phyloP scores from a whole-genome alignment of 495 filamentous ascomycete genomes.

The Trichoderma parareesei region DNA sequence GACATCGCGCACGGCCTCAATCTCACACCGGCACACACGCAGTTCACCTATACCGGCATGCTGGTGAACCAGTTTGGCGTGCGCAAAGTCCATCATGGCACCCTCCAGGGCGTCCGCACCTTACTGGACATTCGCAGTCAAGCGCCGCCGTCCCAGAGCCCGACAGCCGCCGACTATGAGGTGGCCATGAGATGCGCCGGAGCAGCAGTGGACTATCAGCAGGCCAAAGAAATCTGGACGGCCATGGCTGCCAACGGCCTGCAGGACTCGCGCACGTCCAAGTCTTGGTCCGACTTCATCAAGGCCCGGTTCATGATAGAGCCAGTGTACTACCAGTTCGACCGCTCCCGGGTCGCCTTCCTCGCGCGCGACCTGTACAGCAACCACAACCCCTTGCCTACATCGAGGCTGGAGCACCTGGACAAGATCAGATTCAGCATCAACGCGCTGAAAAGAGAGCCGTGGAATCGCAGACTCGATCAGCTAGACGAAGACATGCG shows the following conservation, averaged over 20 bases:
- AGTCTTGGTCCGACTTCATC: constrained; percentile 22
- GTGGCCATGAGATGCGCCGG: constrained; percentile 28
- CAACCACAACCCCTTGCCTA: neutral
- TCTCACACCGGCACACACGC: constrained; percentile 22
- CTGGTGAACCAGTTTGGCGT: constrained; percentile 27
- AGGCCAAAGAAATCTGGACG: constrained; percentile 12
- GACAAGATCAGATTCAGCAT: constrained; percentile 20
- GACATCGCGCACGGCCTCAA: constrained; percentile 19
- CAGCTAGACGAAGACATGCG: constrained; percentile 9
- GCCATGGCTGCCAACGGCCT: constrained; percentile 9
- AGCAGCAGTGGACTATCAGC: constrained; percentile 21
- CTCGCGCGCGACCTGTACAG: constrained; percentile 23
- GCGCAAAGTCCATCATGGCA: constrained; percentile 19
- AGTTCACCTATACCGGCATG: constrained; percentile 18
- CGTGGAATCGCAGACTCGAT: constrained; percentile 11
- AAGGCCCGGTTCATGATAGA: constrained; percentile 30
- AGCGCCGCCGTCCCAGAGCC: constrained; percentile 5
- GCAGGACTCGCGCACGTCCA: neutral
- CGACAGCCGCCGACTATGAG: constrained; percentile 22
- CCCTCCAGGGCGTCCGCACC: constrained; percentile 18
- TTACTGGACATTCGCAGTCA: constrained; percentile 19
- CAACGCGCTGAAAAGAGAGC: neutral
- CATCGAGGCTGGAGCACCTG: constrained; percentile 9
- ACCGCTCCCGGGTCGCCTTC: constrained; percentile 23
- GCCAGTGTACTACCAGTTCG: constrained; percentile 26